A percentile compares a stretch with the other conserved stretches of the same genome.
Conservation (phyloP, 2,329 filamentous ascomycete genomes). For the Zasmidium citrigriseum region DNA sequence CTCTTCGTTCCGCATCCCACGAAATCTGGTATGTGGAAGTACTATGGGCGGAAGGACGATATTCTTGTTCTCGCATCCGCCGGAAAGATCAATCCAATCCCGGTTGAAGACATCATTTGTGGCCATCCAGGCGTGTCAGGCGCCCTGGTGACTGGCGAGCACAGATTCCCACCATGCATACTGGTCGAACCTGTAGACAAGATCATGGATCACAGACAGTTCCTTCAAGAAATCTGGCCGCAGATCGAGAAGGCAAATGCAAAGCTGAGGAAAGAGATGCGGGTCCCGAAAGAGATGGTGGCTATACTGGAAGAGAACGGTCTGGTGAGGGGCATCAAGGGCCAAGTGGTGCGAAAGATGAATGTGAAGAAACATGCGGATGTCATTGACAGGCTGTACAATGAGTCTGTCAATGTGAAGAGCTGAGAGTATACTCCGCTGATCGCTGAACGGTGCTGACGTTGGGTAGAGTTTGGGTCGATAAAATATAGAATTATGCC, state of each 20-base stretch:
- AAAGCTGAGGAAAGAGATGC: background rate
- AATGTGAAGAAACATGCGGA: background rate
- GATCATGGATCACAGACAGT: background rate
- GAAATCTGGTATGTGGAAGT: slow-evolving; percentile 1
- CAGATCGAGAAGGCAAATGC: background rate
- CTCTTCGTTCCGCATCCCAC: slow-evolving; percentile 4
- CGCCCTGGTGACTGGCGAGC: background rate
- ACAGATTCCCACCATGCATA: background rate
- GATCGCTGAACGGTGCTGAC: no score
- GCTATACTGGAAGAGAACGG: background rate
- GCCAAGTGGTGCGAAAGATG: background rate
- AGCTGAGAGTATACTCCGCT: no score
- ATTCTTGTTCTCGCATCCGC: background rate
- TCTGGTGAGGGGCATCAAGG: background rate
- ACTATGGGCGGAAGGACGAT: slow-evolving; percentile 2
- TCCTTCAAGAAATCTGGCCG: background rate
- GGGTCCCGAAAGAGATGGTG: background rate
- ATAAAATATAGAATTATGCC: no score
- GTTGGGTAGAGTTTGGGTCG: no score
- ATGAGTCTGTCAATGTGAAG: background rate
- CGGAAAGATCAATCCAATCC: background rate
- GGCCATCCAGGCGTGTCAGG: background rate
- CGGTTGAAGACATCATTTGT: background rate
- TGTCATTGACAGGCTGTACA: background rate
- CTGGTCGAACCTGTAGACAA: background rate